Conservation (phyloP, 345 rosid species). For the Odontarrhena argentea region DNA sequence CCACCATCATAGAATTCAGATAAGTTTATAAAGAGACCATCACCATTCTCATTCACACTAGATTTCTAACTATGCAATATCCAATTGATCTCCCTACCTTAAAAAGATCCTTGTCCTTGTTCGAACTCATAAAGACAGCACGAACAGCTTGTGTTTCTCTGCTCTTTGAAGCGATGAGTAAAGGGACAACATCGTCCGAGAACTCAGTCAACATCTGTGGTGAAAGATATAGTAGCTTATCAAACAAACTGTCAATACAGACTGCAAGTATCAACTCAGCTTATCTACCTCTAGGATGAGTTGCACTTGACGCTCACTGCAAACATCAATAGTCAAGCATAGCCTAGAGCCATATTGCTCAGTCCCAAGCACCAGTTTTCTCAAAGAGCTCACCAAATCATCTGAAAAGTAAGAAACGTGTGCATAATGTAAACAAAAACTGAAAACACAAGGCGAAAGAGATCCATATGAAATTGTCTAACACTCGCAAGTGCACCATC, state of each 20-base stretch:
- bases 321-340: conserved; percentile 72
- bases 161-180: conserved; percentile 66
- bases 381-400: conserved; percentile 57
- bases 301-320: conserved; percentile 82
- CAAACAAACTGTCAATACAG: not conserved
- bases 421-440: not conserved
- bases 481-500: conserved; percentile 58
- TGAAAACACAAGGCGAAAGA: not conserved
- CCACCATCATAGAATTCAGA: conserved; percentile 27
- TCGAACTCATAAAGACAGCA: conserved; percentile 68
- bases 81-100: conserved; percentile 49
- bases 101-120: conserved; percentile 69
- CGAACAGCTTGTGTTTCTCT: conserved; percentile 74
- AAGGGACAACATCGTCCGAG: conserved; percentile 67
- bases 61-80: not conserved
- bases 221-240: conserved; percentile 13
- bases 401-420: conserved; percentile 46
- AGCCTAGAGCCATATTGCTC: conserved; percentile 75
- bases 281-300: conserved; percentile 64
- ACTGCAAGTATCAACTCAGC: conserved; percentile 1
- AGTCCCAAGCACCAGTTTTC: conserved; percentile 56
- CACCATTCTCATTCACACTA: not conserved
- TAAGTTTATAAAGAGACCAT: not conserved
- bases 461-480: conserved; percentile 26
- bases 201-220: conserved; percentile 67